Evolutionary conservation across 2,329 filamentous ascomycete genomes (phyloP).

Genomic region (Aspergillus sp.): DNA sequence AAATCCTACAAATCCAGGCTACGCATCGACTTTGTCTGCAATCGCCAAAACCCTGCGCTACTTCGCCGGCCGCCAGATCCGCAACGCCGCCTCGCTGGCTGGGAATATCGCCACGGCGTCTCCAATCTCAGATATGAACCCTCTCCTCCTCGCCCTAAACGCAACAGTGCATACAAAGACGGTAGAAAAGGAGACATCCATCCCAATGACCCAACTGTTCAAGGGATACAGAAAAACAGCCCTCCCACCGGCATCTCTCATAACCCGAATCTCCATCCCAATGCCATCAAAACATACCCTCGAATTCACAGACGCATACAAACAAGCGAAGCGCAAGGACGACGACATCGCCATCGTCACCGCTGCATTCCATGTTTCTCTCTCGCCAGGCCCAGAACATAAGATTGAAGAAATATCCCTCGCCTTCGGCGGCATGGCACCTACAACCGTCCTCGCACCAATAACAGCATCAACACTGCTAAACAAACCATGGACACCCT

Average conservation of each 20-base stretch:
- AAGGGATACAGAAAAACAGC: conserved; percentile 86
- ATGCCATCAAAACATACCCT: conserved; percentile 82
- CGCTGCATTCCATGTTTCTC: conserved; percentile 71
- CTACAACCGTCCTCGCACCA: conserved; percentile 84
- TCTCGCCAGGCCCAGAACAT: conserved; percentile 68
- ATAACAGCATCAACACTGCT: conserved; percentile 69
- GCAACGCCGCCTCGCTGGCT: conserved; percentile 93
- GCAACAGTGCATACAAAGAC: conserved; percentile 79
- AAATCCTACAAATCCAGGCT: conserved; percentile 54
- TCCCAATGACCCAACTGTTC: conserved; percentile 93
- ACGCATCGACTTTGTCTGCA: conserved; percentile 71
- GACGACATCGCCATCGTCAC: conserved; percentile 99
- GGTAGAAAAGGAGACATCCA: conserved; percentile 68
- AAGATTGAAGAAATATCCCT: conserved; percentile 70
- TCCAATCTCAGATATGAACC: conserved; percentile 94
- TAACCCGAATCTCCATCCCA: conserved; percentile 75
- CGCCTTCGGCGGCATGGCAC: conserved; percentile 93
- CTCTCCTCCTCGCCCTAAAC: conserved; percentile 85
- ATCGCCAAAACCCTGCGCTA: conserved; percentile 90
- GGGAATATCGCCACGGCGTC: conserved; percentile 93
- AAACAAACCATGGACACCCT: conserved; percentile 40
- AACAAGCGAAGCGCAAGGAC: conserved; percentile 95
- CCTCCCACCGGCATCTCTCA: conserved; percentile 72
- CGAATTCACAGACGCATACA: conserved; percentile 91
- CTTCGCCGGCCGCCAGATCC: conserved; percentile 92